phyloP scores from a whole-genome alignment of 1,139 yeast species.

The Arxiozyma slooffiae region DNA sequence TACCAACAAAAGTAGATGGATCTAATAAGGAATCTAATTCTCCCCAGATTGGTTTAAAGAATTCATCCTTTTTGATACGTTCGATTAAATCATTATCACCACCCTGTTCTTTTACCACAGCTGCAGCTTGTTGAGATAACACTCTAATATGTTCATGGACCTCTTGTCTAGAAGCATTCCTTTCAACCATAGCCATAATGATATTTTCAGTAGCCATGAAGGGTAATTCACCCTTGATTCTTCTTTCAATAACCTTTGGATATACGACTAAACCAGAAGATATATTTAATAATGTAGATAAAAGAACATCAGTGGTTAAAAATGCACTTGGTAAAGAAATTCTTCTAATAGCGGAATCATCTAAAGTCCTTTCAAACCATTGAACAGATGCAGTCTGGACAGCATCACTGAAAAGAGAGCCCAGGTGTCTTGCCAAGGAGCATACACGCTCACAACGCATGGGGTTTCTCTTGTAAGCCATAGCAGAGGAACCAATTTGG shows the following conservation, averaged over 20 bases:
- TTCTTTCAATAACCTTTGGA: slow-evolving; percentile 96
- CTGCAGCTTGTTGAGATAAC: slow-evolving; percentile 92
- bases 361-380: slow-evolving; percentile 98
- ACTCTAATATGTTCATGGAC: slow-evolving; percentile 98
- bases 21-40: slow-evolving; percentile 74
- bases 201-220: slow-evolving; percentile 99
- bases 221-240: slow-evolving; percentile 89
- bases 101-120: slow-evolving; percentile 95
- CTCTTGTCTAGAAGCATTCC: slow-evolving; percentile 96
- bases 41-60: slow-evolving; percentile 82
- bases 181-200: slow-evolving; percentile 98
- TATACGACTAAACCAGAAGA: slow-evolving; percentile 93
- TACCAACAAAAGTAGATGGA: slow-evolving; percentile 92
- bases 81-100: slow-evolving; percentile 96
- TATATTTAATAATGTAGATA: slow-evolving; percentile 82
- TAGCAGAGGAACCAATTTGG: slow-evolving; percentile 95
- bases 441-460: slow-evolving; percentile 99
- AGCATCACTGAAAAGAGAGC: slow-evolving; percentile 84
- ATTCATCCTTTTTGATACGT: slow-evolving; percentile 66
- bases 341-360: slow-evolving; percentile 96
- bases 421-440: slow-evolving; percentile 90
- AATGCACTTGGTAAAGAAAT: slow-evolving; percentile 94
- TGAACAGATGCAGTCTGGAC: slow-evolving; percentile 95
- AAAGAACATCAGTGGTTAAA: slow-evolving; percentile 86
- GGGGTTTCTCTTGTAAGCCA: slow-evolving; percentile 99